These are phyloP conservation scores for Umbilicus rupestris DNA, from an alignment of 164 flowering plant species.

Conservation along the genomic window DNA sequence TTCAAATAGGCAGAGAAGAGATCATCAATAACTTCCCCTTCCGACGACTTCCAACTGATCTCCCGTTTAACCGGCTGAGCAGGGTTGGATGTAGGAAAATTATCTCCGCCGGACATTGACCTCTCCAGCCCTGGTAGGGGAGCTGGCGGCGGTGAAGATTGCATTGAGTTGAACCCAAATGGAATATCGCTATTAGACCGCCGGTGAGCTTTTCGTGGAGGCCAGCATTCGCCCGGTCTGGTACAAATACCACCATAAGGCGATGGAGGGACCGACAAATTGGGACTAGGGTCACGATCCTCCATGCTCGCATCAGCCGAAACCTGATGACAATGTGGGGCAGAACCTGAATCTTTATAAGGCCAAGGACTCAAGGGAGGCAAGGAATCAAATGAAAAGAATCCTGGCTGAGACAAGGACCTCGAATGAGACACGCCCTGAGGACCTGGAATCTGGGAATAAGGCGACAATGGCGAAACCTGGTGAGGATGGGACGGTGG, in stretches of 20 bases:
- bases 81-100: not conserved
- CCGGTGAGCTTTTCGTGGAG: conserved; percentile 8
- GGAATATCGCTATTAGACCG: conserved; percentile 7
- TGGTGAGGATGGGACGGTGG: conserved; percentile 7
- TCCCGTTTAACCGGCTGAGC: not conserved
- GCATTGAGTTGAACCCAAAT: not conserved
- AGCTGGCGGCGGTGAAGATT: not conserved
- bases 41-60: not conserved
- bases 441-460: not conserved
- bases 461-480: not conserved
- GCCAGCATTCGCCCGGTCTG: not conserved
- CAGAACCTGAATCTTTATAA: not conserved
- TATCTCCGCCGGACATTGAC: not conserved
- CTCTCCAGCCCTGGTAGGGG: not conserved
- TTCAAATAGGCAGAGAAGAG: conserved; percentile 2
- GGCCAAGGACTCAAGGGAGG: conserved; percentile 7
- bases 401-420: conserved; percentile 5
- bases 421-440: not conserved
- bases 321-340: not conserved
- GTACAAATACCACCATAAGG: not conserved
- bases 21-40: conserved; percentile 7
- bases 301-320: conserved; percentile 2
- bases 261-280: not conserved
- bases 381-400: not conserved
- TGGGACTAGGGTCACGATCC: not conserved